A percentile compares a stretch with the other conserved stretches of the same genome.
These are phyloP conservation scores for Conticribra weissflogii DNA, from an alignment of 108 stramenopile species.

Conservation along the genomic window DNA sequence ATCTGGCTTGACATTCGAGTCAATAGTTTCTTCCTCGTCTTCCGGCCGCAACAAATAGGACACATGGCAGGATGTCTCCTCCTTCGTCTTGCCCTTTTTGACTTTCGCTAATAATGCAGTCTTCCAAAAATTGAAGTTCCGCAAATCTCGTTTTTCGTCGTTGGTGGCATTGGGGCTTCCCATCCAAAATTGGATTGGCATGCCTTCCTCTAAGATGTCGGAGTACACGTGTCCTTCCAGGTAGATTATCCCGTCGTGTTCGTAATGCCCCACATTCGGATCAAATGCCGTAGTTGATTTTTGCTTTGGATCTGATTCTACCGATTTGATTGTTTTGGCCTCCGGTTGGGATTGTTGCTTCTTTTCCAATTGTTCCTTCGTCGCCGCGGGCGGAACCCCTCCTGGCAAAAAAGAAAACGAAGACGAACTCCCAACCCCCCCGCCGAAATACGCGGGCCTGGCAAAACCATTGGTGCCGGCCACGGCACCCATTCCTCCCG, in stretches of 20 bases:
- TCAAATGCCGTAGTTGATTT: slow-evolving; percentile 16
- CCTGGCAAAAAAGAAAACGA: too few species aligned
- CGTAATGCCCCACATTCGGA: slow-evolving; percentile 53
- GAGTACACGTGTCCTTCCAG: slow-evolving; percentile 70
- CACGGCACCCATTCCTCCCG: slow-evolving; percentile 4
- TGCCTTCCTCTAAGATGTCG: slow-evolving; percentile 71
- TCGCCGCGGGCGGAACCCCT: too few species aligned
- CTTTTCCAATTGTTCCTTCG: too few species aligned
- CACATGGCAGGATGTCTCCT: slow-evolving; percentile 55
- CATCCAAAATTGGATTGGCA: slow-evolving; percentile 87
- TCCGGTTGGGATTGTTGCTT: background rate
- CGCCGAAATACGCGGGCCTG: background rate
- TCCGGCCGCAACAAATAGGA: slow-evolving; percentile 55
- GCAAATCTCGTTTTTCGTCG: slow-evolving; percentile 55
- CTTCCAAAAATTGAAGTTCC: slow-evolving; percentile 64
- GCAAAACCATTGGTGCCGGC: background rate
- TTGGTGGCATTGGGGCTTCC: slow-evolving; percentile 50
- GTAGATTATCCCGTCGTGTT: slow-evolving; percentile 57
- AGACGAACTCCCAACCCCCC: background rate
- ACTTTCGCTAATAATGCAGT: slow-evolving; percentile 60
- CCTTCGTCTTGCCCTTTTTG: background rate
- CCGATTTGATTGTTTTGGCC: background rate
- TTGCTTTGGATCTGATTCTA: background rate
- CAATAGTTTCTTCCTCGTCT: slow-evolving; percentile 77
- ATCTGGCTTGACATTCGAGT: slow-evolving; percentile 58